These are phyloP conservation scores for Aspergillus felis DNA, from an alignment of 2,329 filamentous ascomycete species.

Conservation along the genomic window DNA sequence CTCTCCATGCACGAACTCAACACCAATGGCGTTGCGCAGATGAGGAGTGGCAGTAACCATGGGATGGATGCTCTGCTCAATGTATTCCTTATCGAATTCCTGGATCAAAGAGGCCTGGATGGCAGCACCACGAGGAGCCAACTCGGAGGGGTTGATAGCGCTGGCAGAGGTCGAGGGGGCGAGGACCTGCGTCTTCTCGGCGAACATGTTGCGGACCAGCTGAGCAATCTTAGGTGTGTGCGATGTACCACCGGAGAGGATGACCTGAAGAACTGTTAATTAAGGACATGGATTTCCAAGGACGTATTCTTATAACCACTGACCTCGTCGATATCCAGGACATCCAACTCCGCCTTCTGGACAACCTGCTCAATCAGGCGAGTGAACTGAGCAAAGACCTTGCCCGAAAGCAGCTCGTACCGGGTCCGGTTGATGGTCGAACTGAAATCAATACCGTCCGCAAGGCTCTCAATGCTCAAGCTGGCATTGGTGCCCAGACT, in stretches of 20 bases:
- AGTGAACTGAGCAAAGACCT: slow-evolving; percentile 85
- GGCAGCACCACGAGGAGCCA: slow-evolving; percentile 82
- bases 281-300: not conserved
- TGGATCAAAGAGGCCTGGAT: slow-evolving; percentile 92
- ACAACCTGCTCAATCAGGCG: slow-evolving; percentile 78
- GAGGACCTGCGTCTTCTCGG: slow-evolving; percentile 70
- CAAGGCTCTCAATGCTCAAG: slow-evolving; percentile 88
- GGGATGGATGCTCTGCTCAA: slow-evolving; percentile 92
- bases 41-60: slow-evolving; percentile 93
- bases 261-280: slow-evolving; percentile 51
- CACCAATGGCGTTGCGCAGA: slow-evolving; percentile 81
- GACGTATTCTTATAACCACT: slow-evolving; percentile 3
- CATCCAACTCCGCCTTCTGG: slow-evolving; percentile 87
- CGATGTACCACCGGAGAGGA: slow-evolving; percentile 85
- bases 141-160: slow-evolving; percentile 90
- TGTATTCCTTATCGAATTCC: slow-evolving; percentile 89
- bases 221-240: slow-evolving; percentile 91
- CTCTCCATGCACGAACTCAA: slow-evolving; percentile 62
- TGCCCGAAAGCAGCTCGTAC: slow-evolving; percentile 83
- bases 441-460: slow-evolving; percentile 85
- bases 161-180: slow-evolving; percentile 73
- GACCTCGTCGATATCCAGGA: slow-evolving; percentile 84
- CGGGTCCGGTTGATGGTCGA: slow-evolving; percentile 88
- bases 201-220: slow-evolving; percentile 76
- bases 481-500: slow-evolving; percentile 82